A percentile compares a stretch with the other conserved stretches of the same genome.
These are phyloP conservation scores for Colletotrichum lentis DNA, from an alignment of 2,329 filamentous ascomycete genomes.

Conservation along the genomic window DNA sequence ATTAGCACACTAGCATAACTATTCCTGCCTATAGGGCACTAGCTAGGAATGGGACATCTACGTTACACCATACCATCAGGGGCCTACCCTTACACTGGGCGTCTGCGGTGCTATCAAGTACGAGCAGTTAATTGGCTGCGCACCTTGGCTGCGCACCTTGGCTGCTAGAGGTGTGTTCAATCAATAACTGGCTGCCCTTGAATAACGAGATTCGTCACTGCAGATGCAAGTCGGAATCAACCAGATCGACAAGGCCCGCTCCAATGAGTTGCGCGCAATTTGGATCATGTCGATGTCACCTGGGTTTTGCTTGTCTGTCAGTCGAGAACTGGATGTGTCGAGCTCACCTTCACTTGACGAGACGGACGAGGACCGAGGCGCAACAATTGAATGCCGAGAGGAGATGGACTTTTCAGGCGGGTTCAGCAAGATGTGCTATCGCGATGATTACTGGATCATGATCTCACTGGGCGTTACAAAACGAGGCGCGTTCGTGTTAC, in stretches of 20 bases:
- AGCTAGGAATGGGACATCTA: no score
- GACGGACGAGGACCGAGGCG: neutral
- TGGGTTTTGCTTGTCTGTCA: neutral
- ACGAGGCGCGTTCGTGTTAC: slow-evolving; percentile 20
- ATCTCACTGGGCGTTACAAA: slow-evolving; percentile 28
- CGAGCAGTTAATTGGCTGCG: no score
- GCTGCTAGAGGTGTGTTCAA: no score
- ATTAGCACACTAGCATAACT: no score
- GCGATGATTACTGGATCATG: slow-evolving; percentile 31
- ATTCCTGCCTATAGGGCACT: no score
- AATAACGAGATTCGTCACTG: no score
- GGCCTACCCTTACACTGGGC: no score
- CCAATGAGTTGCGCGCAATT: neutral
- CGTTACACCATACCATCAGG: no score
- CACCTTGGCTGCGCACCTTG: no score
- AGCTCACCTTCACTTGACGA: neutral
- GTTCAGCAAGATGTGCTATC: neutral
- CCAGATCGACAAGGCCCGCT: neutral
- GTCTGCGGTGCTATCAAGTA: no score
- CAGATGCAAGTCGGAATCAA: no score
- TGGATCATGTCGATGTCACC: slow-evolving; percentile 18
- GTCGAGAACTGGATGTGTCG: neutral
- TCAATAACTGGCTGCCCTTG: no score
- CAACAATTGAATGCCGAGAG: slow-evolving; percentile 1
- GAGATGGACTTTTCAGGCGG: neutral